phyloP scores from a whole-genome alignment of 1,139 yeast species.

The Fermentozyma sake region DNA sequence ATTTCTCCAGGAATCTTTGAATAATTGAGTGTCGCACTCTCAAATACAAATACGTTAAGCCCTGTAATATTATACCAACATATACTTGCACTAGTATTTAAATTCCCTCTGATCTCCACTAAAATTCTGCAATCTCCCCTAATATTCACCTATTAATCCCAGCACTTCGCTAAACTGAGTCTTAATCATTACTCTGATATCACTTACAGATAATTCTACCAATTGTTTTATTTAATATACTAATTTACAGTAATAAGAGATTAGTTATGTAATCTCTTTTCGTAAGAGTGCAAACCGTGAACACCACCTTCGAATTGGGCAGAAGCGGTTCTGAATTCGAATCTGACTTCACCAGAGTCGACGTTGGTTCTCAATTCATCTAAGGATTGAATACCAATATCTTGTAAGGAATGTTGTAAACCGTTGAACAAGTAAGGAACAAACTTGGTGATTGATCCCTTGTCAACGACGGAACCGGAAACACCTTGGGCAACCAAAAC shows the following conservation, averaged over 20 bases:
- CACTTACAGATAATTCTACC: too few relatives aligned
- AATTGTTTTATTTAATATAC: constrained; percentile 5
- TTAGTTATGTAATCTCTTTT: constrained; percentile 91
- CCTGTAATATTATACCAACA: too few relatives aligned
- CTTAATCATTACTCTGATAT: too few relatives aligned
- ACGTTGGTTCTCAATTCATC: constrained; percentile 62
- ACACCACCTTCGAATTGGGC: constrained; percentile 99
- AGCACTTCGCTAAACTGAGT: too few relatives aligned
- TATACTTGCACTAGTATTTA: too few relatives aligned
- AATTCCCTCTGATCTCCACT: too few relatives aligned
- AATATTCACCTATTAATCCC: too few relatives aligned
- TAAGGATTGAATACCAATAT: constrained; percentile 80
- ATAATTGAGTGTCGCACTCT: too few relatives aligned
- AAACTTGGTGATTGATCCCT: constrained; percentile 91
- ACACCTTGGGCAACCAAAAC: constrained; percentile 99
- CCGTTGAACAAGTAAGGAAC: constrained; percentile 93
- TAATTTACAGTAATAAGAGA: constrained; percentile 2
- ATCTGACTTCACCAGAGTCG: constrained; percentile 70
- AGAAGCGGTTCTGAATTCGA: constrained; percentile 96
- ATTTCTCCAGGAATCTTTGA: too few relatives aligned
- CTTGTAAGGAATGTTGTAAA: constrained; percentile 98
- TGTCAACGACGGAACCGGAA: constrained; percentile 93
- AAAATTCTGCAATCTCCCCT: too few relatives aligned
- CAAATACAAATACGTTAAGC: too few relatives aligned
- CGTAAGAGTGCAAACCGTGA: constrained; percentile 92